A percentile compares a stretch with the other conserved stretches of the same genome.
These are phyloP conservation scores for Carnegiea gigantea DNA, from an alignment of 179 eudicot species.

Conservation along the genomic window DNA sequence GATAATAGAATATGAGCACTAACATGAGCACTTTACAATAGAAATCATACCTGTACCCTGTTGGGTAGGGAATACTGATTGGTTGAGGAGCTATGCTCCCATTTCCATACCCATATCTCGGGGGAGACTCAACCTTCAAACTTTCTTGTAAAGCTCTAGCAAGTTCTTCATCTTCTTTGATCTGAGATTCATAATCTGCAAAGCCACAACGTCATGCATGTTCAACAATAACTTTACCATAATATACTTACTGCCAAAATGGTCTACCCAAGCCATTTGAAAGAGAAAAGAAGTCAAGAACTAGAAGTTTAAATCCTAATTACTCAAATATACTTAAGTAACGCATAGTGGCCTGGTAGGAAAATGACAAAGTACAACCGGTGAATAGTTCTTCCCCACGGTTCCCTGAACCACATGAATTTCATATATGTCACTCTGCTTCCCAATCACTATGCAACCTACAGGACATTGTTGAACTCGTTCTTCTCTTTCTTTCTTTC, in stretches of 20 bases:
- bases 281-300: background rate
- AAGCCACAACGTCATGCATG: conserved; percentile 14
- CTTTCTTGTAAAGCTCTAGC: conserved; percentile 89
- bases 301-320: background rate
- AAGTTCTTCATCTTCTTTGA: conserved; percentile 81
- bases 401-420: too few relatives aligned
- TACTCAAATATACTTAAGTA: background rate
- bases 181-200: conserved; percentile 55
- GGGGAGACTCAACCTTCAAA: conserved; percentile 58
- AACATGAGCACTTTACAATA: background rate
- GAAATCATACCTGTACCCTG: conserved; percentile 62
- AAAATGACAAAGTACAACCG: background rate
- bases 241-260: background rate
- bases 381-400: too few relatives aligned
- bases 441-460: too few relatives aligned
- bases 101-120: conserved; percentile 42
- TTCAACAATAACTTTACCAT: background rate
- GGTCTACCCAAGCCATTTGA: background rate
- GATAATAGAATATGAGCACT: background rate
- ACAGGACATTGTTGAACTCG: too few relatives aligned
- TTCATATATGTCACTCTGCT: too few relatives aligned
- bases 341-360: background rate
- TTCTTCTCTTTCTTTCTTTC: too few relatives aligned
- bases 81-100: conserved; percentile 60
- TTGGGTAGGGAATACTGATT: conserved; percentile 53